Base-by-base conservation (phyloP, 305 asterid species). In the Ilex paraguariensis region DNA sequence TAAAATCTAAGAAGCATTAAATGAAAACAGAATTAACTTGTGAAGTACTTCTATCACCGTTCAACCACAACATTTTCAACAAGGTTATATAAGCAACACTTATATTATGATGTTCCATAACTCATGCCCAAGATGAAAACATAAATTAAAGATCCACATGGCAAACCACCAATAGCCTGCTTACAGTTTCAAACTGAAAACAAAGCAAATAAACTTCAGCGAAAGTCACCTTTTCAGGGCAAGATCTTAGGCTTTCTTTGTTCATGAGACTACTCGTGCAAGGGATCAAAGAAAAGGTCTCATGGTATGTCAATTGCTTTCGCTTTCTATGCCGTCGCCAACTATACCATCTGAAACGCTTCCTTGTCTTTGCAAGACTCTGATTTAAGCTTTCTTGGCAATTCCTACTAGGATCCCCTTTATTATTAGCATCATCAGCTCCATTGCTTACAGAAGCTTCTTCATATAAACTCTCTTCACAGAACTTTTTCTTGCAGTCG, bases 281-380 rank as follows among this genome's bases (percentile, higher is more conserved):
- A 21, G 75, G 72, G 66, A 66, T 57, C 74, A 70, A 70, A 64
- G 80, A 69, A 65, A 62, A 62, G 39, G 60, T 62, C 67, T 61
- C 82, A 61, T 60, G 72, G 71, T 45, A 68, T 59, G 68, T 57
- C 73, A 79, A 79, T 75, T 67, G 77, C 68, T 70, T 66, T 52
- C 56, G 79, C 63, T 83, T 86, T 77, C 87, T 82, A 40, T 58
- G 78, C 13, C 93, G 88, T 74, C 74, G 87, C 96, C 94, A 81
- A 56, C 83, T 69, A 70, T 52, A 72, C 72, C 59, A 73, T 63
- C 96, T 77, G 59, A 10, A 66, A 70, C 79, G 81, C 82, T 91
- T 88, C 67, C 62, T 70, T 15, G 74, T 53, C 60, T 53, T 60
- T 54, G 44, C 61, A 69, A 36, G 57, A 56, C 61, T 62, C 57